Conservation (phyloP, 1,139 yeast species). For the Hansenula anomala region DNA sequence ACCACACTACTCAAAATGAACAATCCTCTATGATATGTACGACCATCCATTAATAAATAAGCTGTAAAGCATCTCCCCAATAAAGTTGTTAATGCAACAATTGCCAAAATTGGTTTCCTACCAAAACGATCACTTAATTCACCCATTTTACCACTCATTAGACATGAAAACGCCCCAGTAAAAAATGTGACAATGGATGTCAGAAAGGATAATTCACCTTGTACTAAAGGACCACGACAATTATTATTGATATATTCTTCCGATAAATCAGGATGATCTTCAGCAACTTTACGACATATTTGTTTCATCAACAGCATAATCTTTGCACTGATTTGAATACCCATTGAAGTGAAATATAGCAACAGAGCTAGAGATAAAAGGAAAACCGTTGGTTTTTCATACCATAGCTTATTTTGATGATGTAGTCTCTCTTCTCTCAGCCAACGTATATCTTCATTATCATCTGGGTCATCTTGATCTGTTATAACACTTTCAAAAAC, state of each 20-base stretch:
- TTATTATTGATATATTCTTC: constrained; percentile 1
- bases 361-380: constrained; percentile 22
- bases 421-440: constrained; percentile 22
- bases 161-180: constrained; percentile 19
- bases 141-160: constrained; percentile 35
- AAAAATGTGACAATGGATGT: constrained; percentile 19
- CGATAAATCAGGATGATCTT: too few species aligned
- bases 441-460: constrained; percentile 20
- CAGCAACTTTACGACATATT: too few species aligned
- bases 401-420: constrained; percentile 19
- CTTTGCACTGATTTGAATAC: constrained; percentile 23
- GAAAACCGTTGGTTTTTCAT: constrained; percentile 26
- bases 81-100: constrained; percentile 19
- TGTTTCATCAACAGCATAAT: constrained; percentile 24
- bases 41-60: constrained; percentile 28
- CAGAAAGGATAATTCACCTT: constrained; percentile 20
- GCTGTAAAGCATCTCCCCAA: constrained; percentile 27
- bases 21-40: constrained; percentile 28
- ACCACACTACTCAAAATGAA: constrained; percentile 36
- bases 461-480: constrained; percentile 14
- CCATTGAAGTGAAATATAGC: constrained; percentile 15
- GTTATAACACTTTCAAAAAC: constrained; percentile 13
- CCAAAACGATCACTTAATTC: constrained; percentile 65
- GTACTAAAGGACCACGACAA: constrained; percentile 29
- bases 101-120: constrained; percentile 39